phyloP scores from a whole-genome alignment of 768 basidiomycete genomes.

The Rhizopogon vulgaris region DNA sequence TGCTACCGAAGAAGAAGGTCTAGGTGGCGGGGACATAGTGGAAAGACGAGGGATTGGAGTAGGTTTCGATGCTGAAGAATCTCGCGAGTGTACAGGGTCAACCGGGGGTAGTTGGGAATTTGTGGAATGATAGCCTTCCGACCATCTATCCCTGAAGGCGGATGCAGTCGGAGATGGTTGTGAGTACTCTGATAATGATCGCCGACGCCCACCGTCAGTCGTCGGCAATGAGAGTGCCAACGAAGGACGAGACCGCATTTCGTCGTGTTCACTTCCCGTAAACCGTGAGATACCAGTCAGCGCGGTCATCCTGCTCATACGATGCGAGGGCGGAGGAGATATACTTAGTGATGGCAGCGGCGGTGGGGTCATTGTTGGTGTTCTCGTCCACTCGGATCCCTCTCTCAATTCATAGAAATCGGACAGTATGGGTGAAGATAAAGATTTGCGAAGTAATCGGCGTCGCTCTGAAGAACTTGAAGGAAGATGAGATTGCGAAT shows the following conservation, averaged over 20 bases:
- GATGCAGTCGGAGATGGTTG: constrained; percentile 71
- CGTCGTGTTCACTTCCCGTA: constrained; percentile 34
- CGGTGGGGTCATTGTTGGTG: constrained; percentile 39
- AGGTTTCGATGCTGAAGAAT: constrained; percentile 15
- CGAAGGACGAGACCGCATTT: constrained; percentile 35
- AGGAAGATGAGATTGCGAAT: constrained; percentile 50
- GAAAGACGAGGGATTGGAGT: constrained; percentile 13
- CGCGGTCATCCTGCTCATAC: constrained; percentile 18
- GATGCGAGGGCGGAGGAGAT: constrained; percentile 24
- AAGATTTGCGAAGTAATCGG: constrained; percentile 36
- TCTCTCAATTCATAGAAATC: constrained; percentile 34
- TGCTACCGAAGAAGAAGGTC: constrained; percentile 56
- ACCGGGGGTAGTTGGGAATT: constrained; percentile 13
- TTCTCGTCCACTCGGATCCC: constrained; percentile 16
- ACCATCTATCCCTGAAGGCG: constrained; percentile 63
- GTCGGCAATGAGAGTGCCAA: constrained; percentile 44
- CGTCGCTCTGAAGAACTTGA: constrained; percentile 2
- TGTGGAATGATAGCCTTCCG: constrained; percentile 27
- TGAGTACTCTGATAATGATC: constrained; percentile 62
- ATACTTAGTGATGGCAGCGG: constrained; percentile 32
- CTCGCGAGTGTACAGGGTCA: constrained; percentile 13
- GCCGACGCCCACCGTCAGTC: constrained; percentile 32
- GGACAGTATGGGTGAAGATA: constrained; percentile 49
- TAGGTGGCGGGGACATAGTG: constrained; percentile 50
- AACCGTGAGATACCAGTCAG: constrained; percentile 16